phyloP scores from a whole-genome alignment of 1,139 yeast species.

The Maudiozyma humilis region DNA sequence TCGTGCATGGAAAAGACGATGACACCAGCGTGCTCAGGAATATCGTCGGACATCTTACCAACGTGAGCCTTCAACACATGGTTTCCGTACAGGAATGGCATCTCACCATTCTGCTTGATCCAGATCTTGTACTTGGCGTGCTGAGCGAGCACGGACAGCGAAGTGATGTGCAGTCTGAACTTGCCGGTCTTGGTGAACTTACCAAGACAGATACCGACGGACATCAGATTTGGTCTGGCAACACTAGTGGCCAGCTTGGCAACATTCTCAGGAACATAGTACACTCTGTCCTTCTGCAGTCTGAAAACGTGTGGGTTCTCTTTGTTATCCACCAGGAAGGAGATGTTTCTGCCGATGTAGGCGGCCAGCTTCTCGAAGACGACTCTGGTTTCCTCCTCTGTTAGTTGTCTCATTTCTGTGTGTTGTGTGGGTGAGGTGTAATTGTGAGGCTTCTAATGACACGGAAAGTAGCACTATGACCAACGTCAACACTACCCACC shows the following conservation, averaged over 20 bases:
- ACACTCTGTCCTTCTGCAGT: slow-evolving; percentile 91
- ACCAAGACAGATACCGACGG: slow-evolving; percentile 88
- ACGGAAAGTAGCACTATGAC: neutral
- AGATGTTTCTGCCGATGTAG: slow-evolving; percentile 90
- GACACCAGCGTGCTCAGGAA: slow-evolving; percentile 97
- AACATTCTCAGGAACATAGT: slow-evolving; percentile 76
- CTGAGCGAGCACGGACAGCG: slow-evolving; percentile 71
- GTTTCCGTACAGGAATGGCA: slow-evolving; percentile 96
- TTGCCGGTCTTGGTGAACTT: slow-evolving; percentile 97
- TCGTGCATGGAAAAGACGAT: slow-evolving; percentile 87
- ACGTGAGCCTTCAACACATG: slow-evolving; percentile 94
- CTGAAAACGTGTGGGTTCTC: slow-evolving; percentile 92
- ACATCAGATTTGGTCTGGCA: slow-evolving; percentile 82
- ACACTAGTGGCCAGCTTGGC: slow-evolving; percentile 87
- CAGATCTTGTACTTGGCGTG: slow-evolving; percentile 90
- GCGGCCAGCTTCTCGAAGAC: slow-evolving; percentile 94
- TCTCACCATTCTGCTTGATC: slow-evolving; percentile 96
- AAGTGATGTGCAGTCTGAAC: slow-evolving; percentile 89
- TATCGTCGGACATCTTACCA: slow-evolving; percentile 94
- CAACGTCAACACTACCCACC: neutral
- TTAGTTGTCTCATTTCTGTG: slow-evolving; percentile 72
- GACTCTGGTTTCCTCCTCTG: slow-evolving; percentile 94
- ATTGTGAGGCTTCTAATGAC: too few species aligned
- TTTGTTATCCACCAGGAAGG: slow-evolving; percentile 77
- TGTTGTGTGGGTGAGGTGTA: neutral